Conservation (phyloP, 352 stramenopile species). For the Pythium dissotocum region DNA sequence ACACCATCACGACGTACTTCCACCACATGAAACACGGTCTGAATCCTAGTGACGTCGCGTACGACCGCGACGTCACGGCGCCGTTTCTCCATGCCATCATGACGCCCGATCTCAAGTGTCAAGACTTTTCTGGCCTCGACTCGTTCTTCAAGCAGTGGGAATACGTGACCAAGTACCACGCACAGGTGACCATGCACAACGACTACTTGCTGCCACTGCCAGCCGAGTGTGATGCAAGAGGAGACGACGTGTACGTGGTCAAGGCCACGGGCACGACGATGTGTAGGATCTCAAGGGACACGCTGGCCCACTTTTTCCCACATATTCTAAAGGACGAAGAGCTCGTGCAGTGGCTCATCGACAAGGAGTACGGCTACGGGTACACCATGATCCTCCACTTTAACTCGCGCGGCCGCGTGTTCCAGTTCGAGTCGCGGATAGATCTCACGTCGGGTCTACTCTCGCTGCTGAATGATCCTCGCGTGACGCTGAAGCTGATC, state of each 20-base stretch:
- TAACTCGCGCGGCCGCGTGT: conserved; percentile 35
- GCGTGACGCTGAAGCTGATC: conserved; percentile 36
- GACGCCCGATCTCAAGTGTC: conserved; percentile 31
- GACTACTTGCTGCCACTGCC: conserved; percentile 27
- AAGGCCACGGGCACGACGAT: conserved; percentile 35
- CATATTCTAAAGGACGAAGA: conserved; percentile 41
- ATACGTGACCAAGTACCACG: conserved; percentile 37
- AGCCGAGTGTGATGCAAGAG: conserved; percentile 8
- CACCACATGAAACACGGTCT: conserved; percentile 34
- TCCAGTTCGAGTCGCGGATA: conserved; percentile 47
- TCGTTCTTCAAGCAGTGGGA: conserved; percentile 52
- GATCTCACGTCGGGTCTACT: conserved; percentile 43
- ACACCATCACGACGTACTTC: conserved; percentile 42
- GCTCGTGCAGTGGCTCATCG: conserved; percentile 47
- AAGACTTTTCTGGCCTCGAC: conserved; percentile 35
- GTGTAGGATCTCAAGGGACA: conserved; percentile 40
- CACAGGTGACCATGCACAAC: conserved; percentile 27
- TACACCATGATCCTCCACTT: conserved; percentile 44
- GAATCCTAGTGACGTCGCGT: not conserved
- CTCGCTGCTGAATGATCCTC: conserved; percentile 35
- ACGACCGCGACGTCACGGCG: conserved; percentile 11
- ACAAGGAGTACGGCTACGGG: conserved; percentile 44
- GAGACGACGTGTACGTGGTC: conserved; percentile 36
- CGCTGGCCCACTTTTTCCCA: conserved; percentile 50
- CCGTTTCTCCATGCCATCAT: conserved; percentile 34